Evolutionary conservation across 306 rosid species (phyloP).

Genomic region (Acacia acuminata): DNA sequence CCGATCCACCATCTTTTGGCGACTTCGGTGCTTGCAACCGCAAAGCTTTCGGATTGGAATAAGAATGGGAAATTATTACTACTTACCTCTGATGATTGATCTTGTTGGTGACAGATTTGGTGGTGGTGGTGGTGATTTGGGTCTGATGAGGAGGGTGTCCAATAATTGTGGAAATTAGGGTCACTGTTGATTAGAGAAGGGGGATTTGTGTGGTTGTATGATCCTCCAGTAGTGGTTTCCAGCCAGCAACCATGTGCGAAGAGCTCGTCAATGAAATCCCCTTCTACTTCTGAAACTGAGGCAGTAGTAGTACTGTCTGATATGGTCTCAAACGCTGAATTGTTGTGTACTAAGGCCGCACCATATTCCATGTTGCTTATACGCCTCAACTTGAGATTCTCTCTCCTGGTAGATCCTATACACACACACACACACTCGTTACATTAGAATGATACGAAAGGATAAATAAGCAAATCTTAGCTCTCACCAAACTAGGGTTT

Average conservation of each 20-base stretch:
- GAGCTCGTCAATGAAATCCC: slow-evolving; percentile 44
- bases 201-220: neutral
- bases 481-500: neutral
- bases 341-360: neutral
- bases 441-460: neutral
- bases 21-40: slow-evolving; percentile 1
- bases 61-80: neutral
- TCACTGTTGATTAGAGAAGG: neutral
- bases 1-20: slow-evolving; percentile 57
- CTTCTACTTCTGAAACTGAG: neutral
- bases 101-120: slow-evolving; percentile 5
- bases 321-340: slow-evolving; percentile 13
- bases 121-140: slow-evolving; percentile 18
- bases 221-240: slow-evolving; percentile 31
- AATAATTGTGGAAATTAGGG: neutral
- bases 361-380: slow-evolving; percentile 37
- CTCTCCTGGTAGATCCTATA: neutral
- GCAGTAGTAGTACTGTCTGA: slow-evolving; percentile 4
- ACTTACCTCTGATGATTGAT: neutral
- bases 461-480: neutral
- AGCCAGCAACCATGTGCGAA: slow-evolving; percentile 53
- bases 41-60: slow-evolving; percentile 13
- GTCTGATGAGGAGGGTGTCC: neutral
- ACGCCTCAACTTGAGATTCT: neutral
- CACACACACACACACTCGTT: neutral